Percentiles rank a stretch among this genome's conserved stretches.
phyloP scores from a whole-genome alignment of 495 filamentous ascomycete genomes.

The Podospora appendiculata region DNA sequence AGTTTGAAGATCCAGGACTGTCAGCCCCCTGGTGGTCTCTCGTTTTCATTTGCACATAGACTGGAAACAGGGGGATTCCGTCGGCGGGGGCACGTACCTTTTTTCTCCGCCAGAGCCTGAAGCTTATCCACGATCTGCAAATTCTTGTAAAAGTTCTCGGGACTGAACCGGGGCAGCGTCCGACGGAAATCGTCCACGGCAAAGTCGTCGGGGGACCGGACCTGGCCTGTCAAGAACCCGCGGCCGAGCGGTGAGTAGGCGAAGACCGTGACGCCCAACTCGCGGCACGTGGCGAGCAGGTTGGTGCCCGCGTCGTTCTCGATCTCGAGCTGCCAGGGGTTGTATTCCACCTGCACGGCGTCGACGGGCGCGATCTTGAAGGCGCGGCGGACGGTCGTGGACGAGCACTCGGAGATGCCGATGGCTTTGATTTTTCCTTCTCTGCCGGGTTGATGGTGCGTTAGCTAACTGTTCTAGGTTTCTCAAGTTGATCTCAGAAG shows the following conservation, averaged over 20 bases:
- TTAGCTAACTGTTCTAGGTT: no score
- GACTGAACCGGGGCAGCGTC: conserved; percentile 32
- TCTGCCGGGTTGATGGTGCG: no score
- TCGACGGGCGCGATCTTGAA: conserved; percentile 25
- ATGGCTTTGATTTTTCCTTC: conserved; percentile 46
- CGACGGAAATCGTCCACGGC: conserved; percentile 32
- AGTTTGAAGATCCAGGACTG: background rate
- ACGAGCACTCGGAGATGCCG: conserved; percentile 36
- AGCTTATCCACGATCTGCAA: conserved; percentile 42
- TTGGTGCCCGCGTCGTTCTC: conserved; percentile 27
- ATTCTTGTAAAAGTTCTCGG: conserved; percentile 51
- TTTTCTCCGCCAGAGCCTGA: conserved; percentile 35
- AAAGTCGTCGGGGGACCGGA: conserved; percentile 25
- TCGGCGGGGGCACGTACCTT: conserved; percentile 7
- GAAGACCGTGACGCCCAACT: conserved; percentile 40
- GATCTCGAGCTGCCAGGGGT: conserved; percentile 34
- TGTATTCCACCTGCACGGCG: conserved; percentile 43
- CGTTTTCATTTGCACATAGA: no score
- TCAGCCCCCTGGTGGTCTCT: no score
- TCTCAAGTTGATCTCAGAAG: no score
- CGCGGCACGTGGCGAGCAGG: conserved; percentile 33
- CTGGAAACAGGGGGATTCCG: background rate
- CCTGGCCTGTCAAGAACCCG: conserved; percentile 37
- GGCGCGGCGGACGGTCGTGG: conserved; percentile 32
- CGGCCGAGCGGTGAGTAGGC: conserved; percentile 42